Conservation (phyloP, 805 yeast genomes). For the Spathaspora hagerdaliae region DNA sequence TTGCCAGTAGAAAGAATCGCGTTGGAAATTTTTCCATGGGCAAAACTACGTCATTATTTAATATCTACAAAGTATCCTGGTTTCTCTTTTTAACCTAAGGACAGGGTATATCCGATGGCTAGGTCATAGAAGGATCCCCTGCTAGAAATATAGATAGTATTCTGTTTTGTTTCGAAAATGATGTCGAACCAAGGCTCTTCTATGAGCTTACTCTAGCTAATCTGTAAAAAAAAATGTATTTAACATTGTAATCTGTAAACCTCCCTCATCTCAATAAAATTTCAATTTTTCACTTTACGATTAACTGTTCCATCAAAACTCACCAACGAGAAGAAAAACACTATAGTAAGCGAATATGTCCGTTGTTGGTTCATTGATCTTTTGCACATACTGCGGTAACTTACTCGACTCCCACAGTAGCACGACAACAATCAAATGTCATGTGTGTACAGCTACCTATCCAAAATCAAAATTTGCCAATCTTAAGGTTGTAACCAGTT, state of each 20-base stretch:
- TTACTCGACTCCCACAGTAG: slow-evolving; percentile 65
- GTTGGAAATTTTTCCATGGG: no score
- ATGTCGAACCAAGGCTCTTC: not conserved
- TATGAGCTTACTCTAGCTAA: not conserved
- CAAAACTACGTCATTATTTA: no score
- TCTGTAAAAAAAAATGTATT: not conserved
- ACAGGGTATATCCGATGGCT: no score
- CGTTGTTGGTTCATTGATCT: slow-evolving; percentile 90
- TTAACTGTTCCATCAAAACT: not conserved
- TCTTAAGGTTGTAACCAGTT: slow-evolving; percentile 80
- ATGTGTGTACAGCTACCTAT: slow-evolving; percentile 42
- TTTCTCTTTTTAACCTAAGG: no score
- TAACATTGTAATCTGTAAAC: not conserved
- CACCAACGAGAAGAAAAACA: not conserved
- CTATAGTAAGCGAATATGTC: slow-evolving; percentile 52
- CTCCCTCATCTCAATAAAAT: not conserved
- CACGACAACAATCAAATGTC: slow-evolving; percentile 52
- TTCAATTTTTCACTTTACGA: not conserved
- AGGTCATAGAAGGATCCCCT: no score
- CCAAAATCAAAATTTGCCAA: slow-evolving; percentile 58
- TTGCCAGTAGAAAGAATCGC: no score
- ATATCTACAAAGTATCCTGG: no score
- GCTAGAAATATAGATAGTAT: no score
- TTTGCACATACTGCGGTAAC: slow-evolving; percentile 91
- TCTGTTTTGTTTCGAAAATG: no score